phyloP scores from a whole-genome alignment of 768 basidiomycete species.

The Hortiboletus campestris region DNA sequence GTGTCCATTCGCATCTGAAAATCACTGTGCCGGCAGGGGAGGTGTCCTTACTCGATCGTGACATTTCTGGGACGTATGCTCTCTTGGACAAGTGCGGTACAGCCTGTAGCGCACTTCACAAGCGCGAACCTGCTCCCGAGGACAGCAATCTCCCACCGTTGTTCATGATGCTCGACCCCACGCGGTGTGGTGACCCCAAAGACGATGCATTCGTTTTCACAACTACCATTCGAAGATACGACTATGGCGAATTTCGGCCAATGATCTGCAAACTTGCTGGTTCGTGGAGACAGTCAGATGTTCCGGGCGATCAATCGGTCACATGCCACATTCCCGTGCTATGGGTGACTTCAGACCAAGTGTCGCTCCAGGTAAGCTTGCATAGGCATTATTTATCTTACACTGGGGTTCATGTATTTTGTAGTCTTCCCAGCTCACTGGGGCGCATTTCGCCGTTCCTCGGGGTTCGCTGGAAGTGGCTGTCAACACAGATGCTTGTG shows the following conservation, averaged over 20 bases:
- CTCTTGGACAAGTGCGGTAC: conserved; percentile 87
- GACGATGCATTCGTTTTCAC: conserved; percentile 88
- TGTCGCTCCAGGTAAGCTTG: conserved; percentile 53
- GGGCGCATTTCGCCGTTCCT: conserved; percentile 70
- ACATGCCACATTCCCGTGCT: conserved; percentile 57
- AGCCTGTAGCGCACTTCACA: conserved; percentile 81
- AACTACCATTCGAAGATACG: conserved; percentile 69
- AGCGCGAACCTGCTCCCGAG: conserved; percentile 44
- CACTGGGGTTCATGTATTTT: conserved; percentile 5
- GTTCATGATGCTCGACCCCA: conserved; percentile 81
- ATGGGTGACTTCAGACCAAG: conserved; percentile 55
- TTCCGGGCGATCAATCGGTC: conserved; percentile 48
- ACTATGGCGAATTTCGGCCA: conserved; percentile 79
- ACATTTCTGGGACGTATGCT: conserved; percentile 76
- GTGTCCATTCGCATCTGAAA: conserved; percentile 64
- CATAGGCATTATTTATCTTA: background rate
- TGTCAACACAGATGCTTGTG: conserved; percentile 61
- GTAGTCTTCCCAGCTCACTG: conserved; percentile 52
- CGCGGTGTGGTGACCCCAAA: conserved; percentile 67
- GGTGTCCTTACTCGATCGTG: conserved; percentile 59
- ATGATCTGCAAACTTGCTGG: conserved; percentile 71
- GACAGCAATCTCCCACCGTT: conserved; percentile 58
- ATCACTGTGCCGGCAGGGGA: conserved; percentile 55
- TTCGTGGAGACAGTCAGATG: conserved; percentile 73
- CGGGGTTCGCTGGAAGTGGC: conserved; percentile 47